Conservation (phyloP, 768 basidiomycete species). For the Rickenella mellea region DNA sequence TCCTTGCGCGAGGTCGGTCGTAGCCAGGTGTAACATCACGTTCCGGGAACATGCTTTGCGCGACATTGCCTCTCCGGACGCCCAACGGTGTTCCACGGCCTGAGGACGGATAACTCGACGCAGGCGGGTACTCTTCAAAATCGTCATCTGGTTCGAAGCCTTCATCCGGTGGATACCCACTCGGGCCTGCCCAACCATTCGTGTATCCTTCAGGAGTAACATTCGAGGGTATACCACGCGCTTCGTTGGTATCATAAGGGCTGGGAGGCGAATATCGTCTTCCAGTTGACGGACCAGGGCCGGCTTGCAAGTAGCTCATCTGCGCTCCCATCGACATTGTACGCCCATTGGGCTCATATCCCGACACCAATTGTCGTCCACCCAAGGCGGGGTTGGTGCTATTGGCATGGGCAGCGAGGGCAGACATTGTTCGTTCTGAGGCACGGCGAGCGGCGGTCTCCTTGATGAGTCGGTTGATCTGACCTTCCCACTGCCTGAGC, state of each 20-base stretch:
- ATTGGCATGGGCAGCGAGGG: slow-evolving; percentile 34
- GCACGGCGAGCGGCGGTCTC: slow-evolving; percentile 63
- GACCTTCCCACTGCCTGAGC: slow-evolving; percentile 84
- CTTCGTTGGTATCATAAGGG: too few species aligned
- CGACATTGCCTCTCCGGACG: slow-evolving; percentile 40
- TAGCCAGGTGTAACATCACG: slow-evolving; percentile 37
- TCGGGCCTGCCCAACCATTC: too few species aligned
- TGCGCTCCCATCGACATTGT: too few species aligned
- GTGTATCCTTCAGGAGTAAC: too few species aligned
- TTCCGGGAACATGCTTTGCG: slow-evolving; percentile 51
- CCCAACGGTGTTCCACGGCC: slow-evolving; percentile 72
- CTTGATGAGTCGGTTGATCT: slow-evolving; percentile 81
- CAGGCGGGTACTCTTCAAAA: slow-evolving; percentile 62
- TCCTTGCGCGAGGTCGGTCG: slow-evolving; percentile 55
- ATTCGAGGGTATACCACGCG: too few species aligned
- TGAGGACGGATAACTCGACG: slow-evolving; percentile 34
- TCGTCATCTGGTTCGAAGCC: slow-evolving; percentile 74
- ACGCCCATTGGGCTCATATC: slow-evolving; percentile 27
- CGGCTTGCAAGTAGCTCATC: too few species aligned
- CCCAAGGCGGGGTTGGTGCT: slow-evolving; percentile 34
- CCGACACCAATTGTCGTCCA: slow-evolving; percentile 24
- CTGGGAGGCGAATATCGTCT: too few species aligned
- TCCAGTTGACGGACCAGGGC: too few species aligned
- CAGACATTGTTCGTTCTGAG: slow-evolving; percentile 53
- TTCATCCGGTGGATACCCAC: slow-evolving; percentile 51